Evolutionary conservation across 2,329 filamentous ascomycete species (phyloP), one percentile per base, ranked within the genome.

Genomic region (Dactylellina parvicollis): DNA sequence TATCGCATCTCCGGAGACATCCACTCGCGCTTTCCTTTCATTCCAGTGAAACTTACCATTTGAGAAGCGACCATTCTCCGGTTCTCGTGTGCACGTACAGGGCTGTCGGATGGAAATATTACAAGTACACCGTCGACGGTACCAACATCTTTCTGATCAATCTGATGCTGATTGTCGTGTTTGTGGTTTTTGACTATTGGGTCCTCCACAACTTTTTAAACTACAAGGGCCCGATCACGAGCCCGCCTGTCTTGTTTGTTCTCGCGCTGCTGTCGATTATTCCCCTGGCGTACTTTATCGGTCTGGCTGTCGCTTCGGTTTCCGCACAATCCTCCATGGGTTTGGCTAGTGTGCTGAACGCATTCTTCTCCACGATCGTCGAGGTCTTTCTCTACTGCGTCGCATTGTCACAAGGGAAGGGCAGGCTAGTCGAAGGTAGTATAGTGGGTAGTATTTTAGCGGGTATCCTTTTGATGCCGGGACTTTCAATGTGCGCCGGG

Each of bases 81-180:
- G 94, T 99, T 74, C 84, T 99, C 16, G 85, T 99, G 32, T 99
- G 95, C 85, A 99, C 95, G 4, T 99, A 99, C 82, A 90, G 96
- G 69, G 95, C 95, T 44, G 94, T 96, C 10, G 95, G 95, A 10
- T 85, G 88, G 76, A 94, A 94, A 81, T 99, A 99, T 83, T 99
- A 96, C 94, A 99, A 99, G 82, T 99, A 99, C 82, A 99, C 95
- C 2, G 85, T 99, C 69, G 95, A 99, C 79, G 96, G 95, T 62
- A 99, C 95, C 74, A 99, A 99, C 82, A 96, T 99, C 79, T 98
- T 99, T 82, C 87, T 99, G 76, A 97, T 99, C 84, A 99, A 99
- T 80, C 86, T 99, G 66, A 92, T 98, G 83, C 90, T 88, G 10
- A 87, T 99, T 16, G 95, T 99, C n/a, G 83, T 91, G 22, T 97